phyloP scores from a whole-genome alignment of 2,329 filamentous ascomycete genomes.

The Colletotrichum cordylinicola region DNA sequence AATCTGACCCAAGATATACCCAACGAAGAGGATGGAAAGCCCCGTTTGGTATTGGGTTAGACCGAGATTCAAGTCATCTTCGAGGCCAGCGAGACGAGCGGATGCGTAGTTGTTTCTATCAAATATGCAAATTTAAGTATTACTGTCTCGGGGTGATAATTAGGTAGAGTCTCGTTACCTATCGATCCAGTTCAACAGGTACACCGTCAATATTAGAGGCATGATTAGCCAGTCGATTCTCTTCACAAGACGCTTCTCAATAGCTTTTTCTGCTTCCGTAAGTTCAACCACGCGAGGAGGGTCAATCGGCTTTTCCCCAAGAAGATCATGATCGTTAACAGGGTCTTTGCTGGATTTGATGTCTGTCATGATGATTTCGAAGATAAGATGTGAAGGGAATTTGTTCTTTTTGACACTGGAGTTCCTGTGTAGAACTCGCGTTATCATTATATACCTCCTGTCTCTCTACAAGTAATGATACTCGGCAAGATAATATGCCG shows the following conservation, averaged over 20 bases:
- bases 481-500: background rate
- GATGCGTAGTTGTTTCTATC: slow-evolving; percentile 2
- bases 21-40: slow-evolving; percentile 30
- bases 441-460: background rate
- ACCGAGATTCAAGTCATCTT: slow-evolving; percentile 33
- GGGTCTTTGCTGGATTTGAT: background rate
- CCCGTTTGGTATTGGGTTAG: slow-evolving; percentile 29
- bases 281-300: background rate
- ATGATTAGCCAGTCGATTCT: slow-evolving; percentile 1
- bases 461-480: background rate
- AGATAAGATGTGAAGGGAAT: too few relatives aligned
- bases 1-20: slow-evolving; percentile 30
- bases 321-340: background rate
- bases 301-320: background rate
- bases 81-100: slow-evolving; percentile 2
- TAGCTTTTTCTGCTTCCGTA: background rate
- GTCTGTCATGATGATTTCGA: background rate
- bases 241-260: background rate
- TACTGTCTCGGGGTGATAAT: background rate
- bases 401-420: background rate
- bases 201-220: background rate
- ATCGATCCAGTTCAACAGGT: slow-evolving; percentile 12
- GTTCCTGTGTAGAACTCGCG: background rate
- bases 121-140: background rate
- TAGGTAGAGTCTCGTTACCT: background rate